Percentiles rank a stretch among this genome's conserved stretches.
These are phyloP conservation scores for Paracorniculantispora psalliotae DNA, from an alignment of 2,329 filamentous ascomycete species.

Conservation along the genomic window DNA sequence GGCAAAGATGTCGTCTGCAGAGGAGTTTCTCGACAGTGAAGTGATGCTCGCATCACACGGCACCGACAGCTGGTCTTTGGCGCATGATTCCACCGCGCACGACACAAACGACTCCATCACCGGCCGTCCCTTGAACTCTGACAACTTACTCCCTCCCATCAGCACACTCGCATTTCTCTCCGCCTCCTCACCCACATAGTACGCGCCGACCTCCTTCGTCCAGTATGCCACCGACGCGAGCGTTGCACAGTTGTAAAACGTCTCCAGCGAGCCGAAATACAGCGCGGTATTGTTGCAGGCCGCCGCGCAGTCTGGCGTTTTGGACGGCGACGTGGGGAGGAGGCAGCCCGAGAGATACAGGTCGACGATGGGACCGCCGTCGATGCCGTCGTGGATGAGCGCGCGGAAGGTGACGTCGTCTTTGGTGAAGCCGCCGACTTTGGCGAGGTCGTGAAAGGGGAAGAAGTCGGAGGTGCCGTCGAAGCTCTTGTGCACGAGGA, in stretches of 20 bases:
- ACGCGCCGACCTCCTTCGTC: slow-evolving; percentile 25
- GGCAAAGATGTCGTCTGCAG: slow-evolving; percentile 26
- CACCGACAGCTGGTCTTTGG: slow-evolving; percentile 28
- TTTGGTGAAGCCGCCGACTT: slow-evolving; percentile 23
- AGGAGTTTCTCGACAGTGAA: slow-evolving; percentile 23
- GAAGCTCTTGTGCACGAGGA: slow-evolving; percentile 26
- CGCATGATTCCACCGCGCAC: slow-evolving; percentile 32
- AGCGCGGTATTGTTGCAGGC: slow-evolving; percentile 27
- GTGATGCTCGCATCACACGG: slow-evolving; percentile 27
- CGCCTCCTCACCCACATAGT: slow-evolving; percentile 28
- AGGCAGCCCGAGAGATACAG: slow-evolving; percentile 30
- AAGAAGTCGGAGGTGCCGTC: slow-evolving; percentile 32
- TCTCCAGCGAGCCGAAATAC: slow-evolving; percentile 32
- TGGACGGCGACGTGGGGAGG: too few relatives aligned
- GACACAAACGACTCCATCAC: slow-evolving; percentile 29
- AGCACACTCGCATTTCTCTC: slow-evolving; percentile 32
- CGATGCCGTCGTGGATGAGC: slow-evolving; percentile 29
- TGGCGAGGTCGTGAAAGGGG: slow-evolving; percentile 32
- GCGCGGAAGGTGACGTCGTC: slow-evolving; percentile 29
- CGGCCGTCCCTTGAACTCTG: slow-evolving; percentile 26
- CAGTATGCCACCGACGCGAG: slow-evolving; percentile 31
- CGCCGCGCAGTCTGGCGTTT: slow-evolving; percentile 27
- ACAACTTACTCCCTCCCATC: slow-evolving; percentile 29
- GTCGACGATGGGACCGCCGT: slow-evolving; percentile 27
- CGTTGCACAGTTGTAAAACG: slow-evolving; percentile 36